A percentile compares a stretch with the other conserved stretches of the same genome.
Evolutionary conservation across 352 stramenopile genomes (phyloP).

Genomic region (Globisporangium heterothallicum): DNA sequence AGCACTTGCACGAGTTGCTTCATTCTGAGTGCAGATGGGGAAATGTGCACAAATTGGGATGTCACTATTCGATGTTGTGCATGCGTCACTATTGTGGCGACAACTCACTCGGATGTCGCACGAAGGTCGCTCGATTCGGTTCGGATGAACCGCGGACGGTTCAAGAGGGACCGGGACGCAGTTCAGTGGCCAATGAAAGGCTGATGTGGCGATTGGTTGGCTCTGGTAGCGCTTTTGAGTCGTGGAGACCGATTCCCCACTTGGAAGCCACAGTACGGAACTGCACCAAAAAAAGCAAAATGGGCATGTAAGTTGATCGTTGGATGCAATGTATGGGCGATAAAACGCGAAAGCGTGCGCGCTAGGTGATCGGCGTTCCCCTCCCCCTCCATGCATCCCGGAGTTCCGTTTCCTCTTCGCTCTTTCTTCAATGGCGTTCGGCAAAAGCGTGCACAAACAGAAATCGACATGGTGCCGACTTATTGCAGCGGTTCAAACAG

Average conservation of each 20-base stretch:
- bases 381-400: background rate
- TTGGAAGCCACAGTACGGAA: slow-evolving; percentile 66
- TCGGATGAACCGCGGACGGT: slow-evolving; percentile 18
- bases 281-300: slow-evolving; percentile 80
- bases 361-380: background rate
- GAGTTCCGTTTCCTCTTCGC: background rate
- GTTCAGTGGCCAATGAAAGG: slow-evolving; percentile 30
- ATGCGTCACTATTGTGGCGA: slow-evolving; percentile 8
- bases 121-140: slow-evolving; percentile 28
- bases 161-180: slow-evolving; percentile 22
- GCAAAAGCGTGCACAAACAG: too few species aligned
- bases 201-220: slow-evolving; percentile 65
- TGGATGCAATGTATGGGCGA: slow-evolving; percentile 4
- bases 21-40: slow-evolving; percentile 2
- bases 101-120: slow-evolving; percentile 8
- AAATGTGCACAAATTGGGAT: too few species aligned
- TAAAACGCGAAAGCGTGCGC: background rate
- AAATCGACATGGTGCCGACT: too few species aligned
- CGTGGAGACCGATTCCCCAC: slow-evolving; percentile 12
- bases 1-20: background rate
- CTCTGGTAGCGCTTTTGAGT: slow-evolving; percentile 46
- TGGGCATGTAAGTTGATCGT: slow-evolving; percentile 76
- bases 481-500: too few species aligned
- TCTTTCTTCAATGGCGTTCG: background rate
- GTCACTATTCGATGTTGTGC: slow-evolving; percentile 3